These are phyloP conservation scores for Lecanicillium sp. DNA, from an alignment of 2,329 filamentous ascomycete genomes.

Conservation along the genomic window DNA sequence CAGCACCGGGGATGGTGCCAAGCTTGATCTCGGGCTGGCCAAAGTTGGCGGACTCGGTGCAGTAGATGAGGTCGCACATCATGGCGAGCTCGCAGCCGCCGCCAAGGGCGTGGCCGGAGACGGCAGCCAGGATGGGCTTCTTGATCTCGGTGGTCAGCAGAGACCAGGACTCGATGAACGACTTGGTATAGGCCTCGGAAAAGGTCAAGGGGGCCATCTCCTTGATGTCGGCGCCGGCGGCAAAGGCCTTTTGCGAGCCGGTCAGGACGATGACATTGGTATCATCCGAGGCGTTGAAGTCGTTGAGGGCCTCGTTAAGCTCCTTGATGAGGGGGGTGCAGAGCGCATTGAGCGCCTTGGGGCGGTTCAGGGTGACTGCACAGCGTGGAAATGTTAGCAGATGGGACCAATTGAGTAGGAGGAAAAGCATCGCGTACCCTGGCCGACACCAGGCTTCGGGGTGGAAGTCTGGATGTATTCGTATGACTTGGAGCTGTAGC, in stretches of 20 bases:
- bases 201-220: conserved; percentile 96
- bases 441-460: conserved; percentile 81
- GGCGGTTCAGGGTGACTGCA: conserved; percentile 83
- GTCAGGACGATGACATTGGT: conserved; percentile 78
- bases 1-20: conserved; percentile 84
- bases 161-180: conserved; percentile 96
- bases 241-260: conserved; percentile 83
- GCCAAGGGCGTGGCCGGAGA: conserved; percentile 89
- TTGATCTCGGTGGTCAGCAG: conserved; percentile 75
- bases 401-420: not conserved
- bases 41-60: conserved; percentile 77
- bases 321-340: conserved; percentile 85
- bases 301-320: conserved; percentile 69
- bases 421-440: conserved; percentile 52
- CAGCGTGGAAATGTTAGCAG: conserved; percentile 4
- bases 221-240: conserved; percentile 96
- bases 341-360: conserved; percentile 91
- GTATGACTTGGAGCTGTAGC: conserved; percentile 53
- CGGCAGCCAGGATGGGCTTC: conserved; percentile 89
- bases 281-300: conserved; percentile 60
- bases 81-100: conserved; percentile 95
- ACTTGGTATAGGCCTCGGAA: conserved; percentile 73
- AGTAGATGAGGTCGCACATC: conserved; percentile 96
- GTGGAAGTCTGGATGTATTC: conserved; percentile 76
- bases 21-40: conserved; percentile 97